A percentile compares a stretch with the other conserved stretches of the same genome.
phyloP scores from a whole-genome alignment of 2,329 filamentous ascomycete species.

The Penicillium janthinellum region DNA sequence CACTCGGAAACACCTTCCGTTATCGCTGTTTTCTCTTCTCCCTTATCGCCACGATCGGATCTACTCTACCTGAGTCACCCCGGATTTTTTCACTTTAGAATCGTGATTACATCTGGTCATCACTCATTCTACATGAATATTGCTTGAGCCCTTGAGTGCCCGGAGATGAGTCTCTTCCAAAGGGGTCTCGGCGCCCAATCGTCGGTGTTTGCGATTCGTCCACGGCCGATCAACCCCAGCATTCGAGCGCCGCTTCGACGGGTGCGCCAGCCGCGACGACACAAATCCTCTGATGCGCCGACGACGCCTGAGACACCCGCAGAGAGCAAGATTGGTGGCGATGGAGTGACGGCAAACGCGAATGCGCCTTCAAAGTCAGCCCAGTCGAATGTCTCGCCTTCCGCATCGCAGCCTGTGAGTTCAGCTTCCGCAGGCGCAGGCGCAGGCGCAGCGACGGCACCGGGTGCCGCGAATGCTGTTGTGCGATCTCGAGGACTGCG shows the following conservation, averaged over 20 bases:
- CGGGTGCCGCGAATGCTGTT: conserved; percentile 17
- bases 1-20: conserved; percentile 8
- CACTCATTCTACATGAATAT: conserved; percentile 6
- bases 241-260: conserved; percentile 21
- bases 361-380: conserved; percentile 3
- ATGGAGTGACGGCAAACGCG: conserved; percentile 5
- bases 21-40: conserved; percentile 10
- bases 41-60: conserved; percentile 25
- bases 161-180: conserved; percentile 22
- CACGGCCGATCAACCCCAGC: conserved; percentile 15
- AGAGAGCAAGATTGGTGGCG: background rate
- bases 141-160: conserved; percentile 5
- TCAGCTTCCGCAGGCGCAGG: conserved; percentile 21
- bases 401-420: conserved; percentile 9
- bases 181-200: conserved; percentile 16
- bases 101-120: background rate
- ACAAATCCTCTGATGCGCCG: conserved; percentile 17
- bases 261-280: conserved; percentile 22
- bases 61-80: background rate
- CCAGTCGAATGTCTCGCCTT: background rate
- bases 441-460: conserved; percentile 27
- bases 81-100: background rate
- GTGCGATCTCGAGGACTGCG: conserved; percentile 29
- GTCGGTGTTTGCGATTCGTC: conserved; percentile 14
- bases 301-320: conserved; percentile 11